Percentiles rank a stretch among this genome's conserved stretches.
Conservation (phyloP, 2,329 filamentous ascomycete species). For the Pseudocercospora cruenta region DNA sequence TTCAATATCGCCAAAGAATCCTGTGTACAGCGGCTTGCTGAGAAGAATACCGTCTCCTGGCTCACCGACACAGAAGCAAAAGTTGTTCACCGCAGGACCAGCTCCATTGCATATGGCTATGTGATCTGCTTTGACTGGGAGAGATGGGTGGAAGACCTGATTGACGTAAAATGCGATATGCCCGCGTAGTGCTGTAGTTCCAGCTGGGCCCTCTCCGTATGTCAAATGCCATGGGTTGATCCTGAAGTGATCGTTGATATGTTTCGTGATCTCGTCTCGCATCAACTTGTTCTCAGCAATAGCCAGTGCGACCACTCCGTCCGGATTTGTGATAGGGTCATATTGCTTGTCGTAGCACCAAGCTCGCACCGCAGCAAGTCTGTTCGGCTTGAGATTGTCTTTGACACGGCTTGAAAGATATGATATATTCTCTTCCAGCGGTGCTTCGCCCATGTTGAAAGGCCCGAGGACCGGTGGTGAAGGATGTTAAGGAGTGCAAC, state of each 20-base stretch:
- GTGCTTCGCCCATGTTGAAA: neutral
- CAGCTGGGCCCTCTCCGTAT: constrained; percentile 11
- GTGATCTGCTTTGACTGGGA: neutral
- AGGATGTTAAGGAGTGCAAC: too few relatives aligned
- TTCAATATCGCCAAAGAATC: constrained; percentile 10
- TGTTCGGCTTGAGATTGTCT: constrained; percentile 8
- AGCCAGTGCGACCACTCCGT: constrained; percentile 12
- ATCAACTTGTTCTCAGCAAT: constrained; percentile 18
- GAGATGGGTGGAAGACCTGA: constrained; percentile 3
- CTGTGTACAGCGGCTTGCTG: constrained; percentile 14
- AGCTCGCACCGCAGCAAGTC: constrained; percentile 8
- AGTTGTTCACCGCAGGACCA: constrained; percentile 1
- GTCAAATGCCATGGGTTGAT: constrained; percentile 16
- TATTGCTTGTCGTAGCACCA: constrained; percentile 11
- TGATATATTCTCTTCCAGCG: neutral
- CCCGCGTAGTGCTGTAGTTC: neutral
- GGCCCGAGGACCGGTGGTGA: too few relatives aligned
- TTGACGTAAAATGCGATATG: constrained; percentile 11
- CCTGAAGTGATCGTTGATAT: constrained; percentile 11
- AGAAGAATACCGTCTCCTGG: constrained; percentile 16
- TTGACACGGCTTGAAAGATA: constrained; percentile 4
- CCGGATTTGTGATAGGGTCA: constrained; percentile 13
- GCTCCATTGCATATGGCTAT: constrained; percentile 9
- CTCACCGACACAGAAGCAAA: constrained; percentile 15
- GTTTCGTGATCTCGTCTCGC: constrained; percentile 11